These are phyloP conservation scores for Xylariaceae sp. DNA, from an alignment of 2,329 filamentous ascomycete genomes.

Conservation along the genomic window DNA sequence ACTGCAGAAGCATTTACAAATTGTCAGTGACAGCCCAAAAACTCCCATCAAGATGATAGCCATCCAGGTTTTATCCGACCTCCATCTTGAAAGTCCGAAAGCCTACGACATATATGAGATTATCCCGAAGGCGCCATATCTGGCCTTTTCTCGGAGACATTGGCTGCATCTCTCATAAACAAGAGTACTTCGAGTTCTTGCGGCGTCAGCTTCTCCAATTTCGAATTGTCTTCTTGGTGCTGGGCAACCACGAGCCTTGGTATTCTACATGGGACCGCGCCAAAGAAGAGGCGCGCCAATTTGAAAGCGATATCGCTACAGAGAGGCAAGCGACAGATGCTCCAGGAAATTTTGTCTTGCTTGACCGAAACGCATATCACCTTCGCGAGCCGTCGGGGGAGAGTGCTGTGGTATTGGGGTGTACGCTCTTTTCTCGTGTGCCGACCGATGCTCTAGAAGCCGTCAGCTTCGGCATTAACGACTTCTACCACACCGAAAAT, in stretches of 20 bases:
- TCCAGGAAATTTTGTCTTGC: constrained; percentile 35
- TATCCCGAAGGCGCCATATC: constrained; percentile 39
- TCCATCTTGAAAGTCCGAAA: constrained; percentile 49
- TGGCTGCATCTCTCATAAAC: constrained; percentile 39
- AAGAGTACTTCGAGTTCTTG: constrained; percentile 43
- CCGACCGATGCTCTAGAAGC: constrained; percentile 27
- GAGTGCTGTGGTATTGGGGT: constrained; percentile 37
- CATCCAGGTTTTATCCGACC: constrained; percentile 51
- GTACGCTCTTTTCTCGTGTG: constrained; percentile 37
- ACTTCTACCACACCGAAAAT: constrained; percentile 44
- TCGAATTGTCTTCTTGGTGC: constrained; percentile 44
- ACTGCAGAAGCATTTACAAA: too few relatives aligned
- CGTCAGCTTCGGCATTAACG: constrained; percentile 42
- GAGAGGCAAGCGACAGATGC: constrained; percentile 11
- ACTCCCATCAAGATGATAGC: constrained; percentile 13
- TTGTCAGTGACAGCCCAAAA: too few relatives aligned
- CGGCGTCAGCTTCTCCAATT: constrained; percentile 44
- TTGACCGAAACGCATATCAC: constrained; percentile 30
- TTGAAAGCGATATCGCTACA: constrained; percentile 24
- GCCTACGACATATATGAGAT: constrained; percentile 49
- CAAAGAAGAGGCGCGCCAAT: constrained; percentile 23
- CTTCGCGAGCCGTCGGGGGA: constrained; percentile 29
- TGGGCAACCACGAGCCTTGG: constrained; percentile 56
- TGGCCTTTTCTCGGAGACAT: constrained; percentile 57
- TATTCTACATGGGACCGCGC: constrained; percentile 32